Conservation (phyloP, 805 yeast genomes). For the Zygosaccharomyces siamensis region DNA sequence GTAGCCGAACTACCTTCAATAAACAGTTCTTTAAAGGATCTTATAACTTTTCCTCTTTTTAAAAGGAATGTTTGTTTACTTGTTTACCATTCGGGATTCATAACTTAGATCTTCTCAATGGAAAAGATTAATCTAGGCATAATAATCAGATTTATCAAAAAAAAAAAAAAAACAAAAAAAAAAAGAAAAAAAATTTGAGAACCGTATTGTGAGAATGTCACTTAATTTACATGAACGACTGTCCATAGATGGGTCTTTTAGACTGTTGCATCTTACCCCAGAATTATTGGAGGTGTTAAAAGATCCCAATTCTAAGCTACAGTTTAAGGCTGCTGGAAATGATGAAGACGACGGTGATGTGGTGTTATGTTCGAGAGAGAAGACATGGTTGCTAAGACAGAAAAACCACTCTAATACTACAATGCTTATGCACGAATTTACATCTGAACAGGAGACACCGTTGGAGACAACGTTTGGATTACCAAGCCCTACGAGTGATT, state of each 20-base stretch:
- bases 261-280: conserved; percentile 50
- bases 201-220: conserved; percentile 7
- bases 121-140: background rate
- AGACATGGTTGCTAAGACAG: conserved; percentile 65
- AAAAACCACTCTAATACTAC: conserved; percentile 86
- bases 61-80: background rate
- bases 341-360: conserved; percentile 38
- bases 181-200: background rate
- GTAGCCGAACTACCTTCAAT: background rate
- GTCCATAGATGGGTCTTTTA: conserved; percentile 36
- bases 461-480: conserved; percentile 32
- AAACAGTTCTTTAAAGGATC: background rate
- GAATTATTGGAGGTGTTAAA: conserved; percentile 41
- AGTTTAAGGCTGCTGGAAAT: conserved; percentile 31
- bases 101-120: background rate
- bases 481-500: conserved; percentile 33
- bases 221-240: conserved; percentile 21
- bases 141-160: background rate
- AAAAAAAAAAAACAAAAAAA: background rate
- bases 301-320: conserved; percentile 7
- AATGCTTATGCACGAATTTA: conserved; percentile 42
- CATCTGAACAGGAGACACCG: conserved; percentile 17
- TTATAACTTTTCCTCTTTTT: background rate
- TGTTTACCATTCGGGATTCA: conserved; percentile 1
- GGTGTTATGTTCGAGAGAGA: conserved; percentile 53